phyloP scores from a whole-genome alignment of 345 rosid genomes.

The Bruguiera parviflora region DNA sequence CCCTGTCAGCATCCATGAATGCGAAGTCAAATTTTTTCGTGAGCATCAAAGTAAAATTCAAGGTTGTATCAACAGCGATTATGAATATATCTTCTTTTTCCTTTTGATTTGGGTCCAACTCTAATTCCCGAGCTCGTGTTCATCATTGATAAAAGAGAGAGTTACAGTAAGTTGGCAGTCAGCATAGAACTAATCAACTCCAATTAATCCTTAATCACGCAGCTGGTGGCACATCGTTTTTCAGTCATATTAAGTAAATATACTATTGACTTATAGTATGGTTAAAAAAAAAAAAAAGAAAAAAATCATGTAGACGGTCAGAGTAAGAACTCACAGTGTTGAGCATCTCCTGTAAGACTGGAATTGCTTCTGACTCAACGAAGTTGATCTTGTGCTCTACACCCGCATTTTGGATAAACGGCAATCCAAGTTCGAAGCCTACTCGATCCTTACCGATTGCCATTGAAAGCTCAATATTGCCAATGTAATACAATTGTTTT shows the following conservation, averaged over 20 bases:
- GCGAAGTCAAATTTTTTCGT: too few species aligned
- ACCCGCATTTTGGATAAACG: slow-evolving; percentile 46
- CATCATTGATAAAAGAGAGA: too few species aligned
- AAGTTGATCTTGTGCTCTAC: slow-evolving; percentile 51
- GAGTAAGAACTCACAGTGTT: not conserved
- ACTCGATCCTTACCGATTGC: slow-evolving; percentile 39
- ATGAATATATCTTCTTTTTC: not conserved
- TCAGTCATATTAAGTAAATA: not conserved
- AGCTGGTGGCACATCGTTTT: not conserved
- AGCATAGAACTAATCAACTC: too few species aligned
- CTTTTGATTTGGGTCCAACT: slow-evolving; percentile 16
- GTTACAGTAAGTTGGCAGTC: too few species aligned
- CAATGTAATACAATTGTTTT: too few species aligned
- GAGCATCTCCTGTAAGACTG: slow-evolving; percentile 36
- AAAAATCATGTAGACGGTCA: slow-evolving; percentile 21
- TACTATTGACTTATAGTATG: too few species aligned
- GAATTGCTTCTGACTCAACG: slow-evolving; percentile 33
- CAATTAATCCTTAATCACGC: too few species aligned
- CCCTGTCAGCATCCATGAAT: slow-evolving; percentile 55
- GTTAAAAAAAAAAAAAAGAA: too few species aligned
- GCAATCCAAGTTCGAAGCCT: slow-evolving; percentile 40
- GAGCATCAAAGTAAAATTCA: too few species aligned
- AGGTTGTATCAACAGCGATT: too few species aligned
- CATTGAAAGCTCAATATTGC: slow-evolving; percentile 22
- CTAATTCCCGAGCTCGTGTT: not conserved